Percentiles rank a stretch among this genome's conserved stretches.
phyloP scores from a whole-genome alignment of 129 eudicot genomes.

The Centrapalus pauciflorus region DNA sequence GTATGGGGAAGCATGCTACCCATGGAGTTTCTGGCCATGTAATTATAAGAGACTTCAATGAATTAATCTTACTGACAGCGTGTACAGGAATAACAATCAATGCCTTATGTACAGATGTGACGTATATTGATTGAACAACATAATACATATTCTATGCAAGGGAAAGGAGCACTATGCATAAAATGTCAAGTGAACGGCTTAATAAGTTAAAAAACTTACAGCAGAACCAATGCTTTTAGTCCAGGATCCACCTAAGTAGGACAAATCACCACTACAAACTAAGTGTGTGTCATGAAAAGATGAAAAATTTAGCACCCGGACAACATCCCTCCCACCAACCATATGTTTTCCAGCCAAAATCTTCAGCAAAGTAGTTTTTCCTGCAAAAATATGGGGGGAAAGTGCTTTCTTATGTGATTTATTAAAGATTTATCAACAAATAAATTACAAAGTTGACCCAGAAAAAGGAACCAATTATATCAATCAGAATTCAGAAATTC shows the following conservation, averaged over 20 bases:
- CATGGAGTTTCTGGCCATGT: not conserved
- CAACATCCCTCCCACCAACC: conserved; percentile 96
- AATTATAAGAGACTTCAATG: not conserved
- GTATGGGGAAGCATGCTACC: conserved; percentile 4
- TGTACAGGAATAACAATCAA: not conserved
- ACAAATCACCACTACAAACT: conserved; percentile 89
- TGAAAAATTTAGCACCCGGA: conserved; percentile 73
- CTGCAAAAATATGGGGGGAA: conserved; percentile 26
- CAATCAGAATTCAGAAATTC: not conserved
- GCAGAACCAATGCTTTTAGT: conserved; percentile 80
- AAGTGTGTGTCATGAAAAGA: conserved; percentile 92
- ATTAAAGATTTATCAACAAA: not conserved
- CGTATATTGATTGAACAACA: not conserved
- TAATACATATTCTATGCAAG: not conserved
- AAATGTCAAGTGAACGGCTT: conserved; percentile 3
- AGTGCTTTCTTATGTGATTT: not conserved
- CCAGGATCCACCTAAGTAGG: conserved; percentile 98
- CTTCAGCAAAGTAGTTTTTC: conserved; percentile 93
- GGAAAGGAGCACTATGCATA: not conserved
- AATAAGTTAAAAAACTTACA: conserved; percentile 41
- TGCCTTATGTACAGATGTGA: not conserved
- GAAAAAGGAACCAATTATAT: not conserved
- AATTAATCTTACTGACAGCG: too few relatives aligned
- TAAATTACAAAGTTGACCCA: not conserved
- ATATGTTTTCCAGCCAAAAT: conserved; percentile 98